Evolutionary conservation across 768 basidiomycete genomes (phyloP).

Genomic region (Suillus discolor): DNA sequence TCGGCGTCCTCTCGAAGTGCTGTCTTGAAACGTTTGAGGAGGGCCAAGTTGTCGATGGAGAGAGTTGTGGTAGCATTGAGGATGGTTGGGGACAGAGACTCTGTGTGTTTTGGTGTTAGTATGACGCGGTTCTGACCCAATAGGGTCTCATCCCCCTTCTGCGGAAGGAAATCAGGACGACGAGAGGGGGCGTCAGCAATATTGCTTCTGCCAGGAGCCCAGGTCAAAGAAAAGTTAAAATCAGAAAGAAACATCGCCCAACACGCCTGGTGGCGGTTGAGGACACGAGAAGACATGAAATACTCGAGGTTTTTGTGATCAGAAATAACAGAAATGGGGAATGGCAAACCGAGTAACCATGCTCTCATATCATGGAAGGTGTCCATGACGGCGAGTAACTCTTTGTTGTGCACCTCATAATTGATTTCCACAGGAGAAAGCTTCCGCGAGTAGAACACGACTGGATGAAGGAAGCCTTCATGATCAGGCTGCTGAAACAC

Average conservation of each 20-base stretch:
- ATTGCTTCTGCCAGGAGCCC: conserved; percentile 31
- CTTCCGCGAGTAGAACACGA: too few species aligned
- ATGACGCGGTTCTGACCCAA: too few species aligned
- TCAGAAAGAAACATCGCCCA: not conserved
- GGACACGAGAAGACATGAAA: not conserved
- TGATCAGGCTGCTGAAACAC: too few species aligned
- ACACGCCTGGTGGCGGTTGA: not conserved
- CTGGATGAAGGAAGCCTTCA: too few species aligned
- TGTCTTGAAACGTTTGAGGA: conserved; percentile 20
- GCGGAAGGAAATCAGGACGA: conserved; percentile 27
- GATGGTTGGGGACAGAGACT: not conserved
- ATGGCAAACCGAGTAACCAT: conserved; percentile 23
- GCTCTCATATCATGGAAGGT: conserved; percentile 29
- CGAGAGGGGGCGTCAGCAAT: conserved; percentile 35
- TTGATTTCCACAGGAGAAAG: conserved; percentile 29
- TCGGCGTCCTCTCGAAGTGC: conserved; percentile 27
- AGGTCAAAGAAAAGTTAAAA: conserved; percentile 6
- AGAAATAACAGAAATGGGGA: conserved; percentile 22
- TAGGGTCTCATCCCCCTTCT: not conserved
- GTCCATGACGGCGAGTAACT: conserved; percentile 43
- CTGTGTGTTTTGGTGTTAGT: too few species aligned
- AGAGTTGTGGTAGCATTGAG: conserved; percentile 22
- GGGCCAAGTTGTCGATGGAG: conserved; percentile 20
- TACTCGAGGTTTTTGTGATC: conserved; percentile 23
- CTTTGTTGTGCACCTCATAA: conserved; percentile 46